Evolutionary conservation across 2,329 filamentous ascomycete genomes (phyloP), one percentile per base, ranked within the genome.

Genomic region (Fusarium palustre): DNA sequence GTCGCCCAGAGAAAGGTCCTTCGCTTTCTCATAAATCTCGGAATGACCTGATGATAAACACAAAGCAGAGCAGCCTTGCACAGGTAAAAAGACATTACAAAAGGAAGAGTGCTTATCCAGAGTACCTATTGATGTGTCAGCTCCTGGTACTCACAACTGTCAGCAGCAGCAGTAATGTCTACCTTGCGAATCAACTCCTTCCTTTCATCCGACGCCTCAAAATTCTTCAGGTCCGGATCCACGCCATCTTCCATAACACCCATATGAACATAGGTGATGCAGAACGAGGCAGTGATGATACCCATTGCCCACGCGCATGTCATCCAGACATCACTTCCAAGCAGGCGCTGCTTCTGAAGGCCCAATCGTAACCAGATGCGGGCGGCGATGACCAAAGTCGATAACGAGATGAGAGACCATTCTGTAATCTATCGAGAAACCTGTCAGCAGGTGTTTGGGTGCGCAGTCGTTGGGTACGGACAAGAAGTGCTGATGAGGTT

Each of bases 321-420:
- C 46, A 71, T 71, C 49, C 48, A 64, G 1, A 68, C 47, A 24
- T 68, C 65, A 12, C 65, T 71, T 13, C 31, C 28, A 3, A 71
- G 48, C 3, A 71, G 38, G 3, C 9, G 52, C 16, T 57, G 58
- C 4, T 58, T 57, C 20, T 71, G 68, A 16, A 71, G 60, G 1
- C 30, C 15, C 4, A 71, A 42, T 18, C 69, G 58, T 3, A 71
- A 62, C n/a, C 69, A 55, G 11, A 71, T 39, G 18, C 69, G 69
- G 0, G 69, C 69, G 12, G 25, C 46, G 15, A 71, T 67, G 12
- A 67, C 66, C 0, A 48, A 3, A 1, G 56, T 47, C 0, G 69
- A 68, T 11, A 70, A 50, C 0, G 56, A 31, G 2, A 71, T 71
- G 16, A 71, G 53, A 5, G 55, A 46, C 55, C 68, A 71, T 53